These are phyloP conservation scores for Chrysosporium keratinophilum DNA, from an alignment of 2,329 filamentous ascomycete genomes.

Conservation along the genomic window DNA sequence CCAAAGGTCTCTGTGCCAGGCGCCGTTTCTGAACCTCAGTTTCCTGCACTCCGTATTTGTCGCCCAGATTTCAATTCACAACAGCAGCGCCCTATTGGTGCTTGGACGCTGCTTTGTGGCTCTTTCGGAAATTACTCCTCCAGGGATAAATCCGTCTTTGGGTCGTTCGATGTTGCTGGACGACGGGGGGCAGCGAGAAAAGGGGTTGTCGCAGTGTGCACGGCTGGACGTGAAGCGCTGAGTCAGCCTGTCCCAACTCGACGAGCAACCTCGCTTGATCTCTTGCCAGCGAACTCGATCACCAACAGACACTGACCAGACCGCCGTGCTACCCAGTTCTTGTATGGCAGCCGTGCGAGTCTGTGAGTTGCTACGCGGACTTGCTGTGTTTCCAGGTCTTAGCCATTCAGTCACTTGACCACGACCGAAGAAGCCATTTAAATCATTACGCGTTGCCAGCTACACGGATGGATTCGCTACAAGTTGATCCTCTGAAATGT, in stretches of 20 bases:
- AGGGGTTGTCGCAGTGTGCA: neutral
- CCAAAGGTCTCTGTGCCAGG: too few relatives aligned
- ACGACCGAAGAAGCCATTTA: neutral
- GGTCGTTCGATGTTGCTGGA: neutral
- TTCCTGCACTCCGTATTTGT: too few relatives aligned
- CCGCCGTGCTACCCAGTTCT: neutral
- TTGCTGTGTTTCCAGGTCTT: too few relatives aligned
- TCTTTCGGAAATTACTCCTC: conserved; percentile 8
- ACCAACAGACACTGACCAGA: neutral
- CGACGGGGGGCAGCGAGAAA: neutral
- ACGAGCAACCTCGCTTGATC: too few relatives aligned
- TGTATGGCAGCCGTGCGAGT: too few relatives aligned
- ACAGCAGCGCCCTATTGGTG: neutral
- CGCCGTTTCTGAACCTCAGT: too few relatives aligned
- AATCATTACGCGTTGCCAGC: neutral
- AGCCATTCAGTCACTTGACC: too few relatives aligned
- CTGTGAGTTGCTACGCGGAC: too few relatives aligned
- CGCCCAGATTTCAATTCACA: neutral
- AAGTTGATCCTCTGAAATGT: neutral
- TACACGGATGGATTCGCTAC: neutral
- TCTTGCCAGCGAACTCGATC: too few relatives aligned
- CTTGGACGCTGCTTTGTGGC: neutral
- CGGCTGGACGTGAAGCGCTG: too few relatives aligned
- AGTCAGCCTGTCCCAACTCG: too few relatives aligned
- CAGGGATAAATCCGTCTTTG: conserved; percentile 4